Evolutionary conservation across 495 filamentous ascomycete species (phyloP).

Genomic region (Evernia prunastri): DNA sequence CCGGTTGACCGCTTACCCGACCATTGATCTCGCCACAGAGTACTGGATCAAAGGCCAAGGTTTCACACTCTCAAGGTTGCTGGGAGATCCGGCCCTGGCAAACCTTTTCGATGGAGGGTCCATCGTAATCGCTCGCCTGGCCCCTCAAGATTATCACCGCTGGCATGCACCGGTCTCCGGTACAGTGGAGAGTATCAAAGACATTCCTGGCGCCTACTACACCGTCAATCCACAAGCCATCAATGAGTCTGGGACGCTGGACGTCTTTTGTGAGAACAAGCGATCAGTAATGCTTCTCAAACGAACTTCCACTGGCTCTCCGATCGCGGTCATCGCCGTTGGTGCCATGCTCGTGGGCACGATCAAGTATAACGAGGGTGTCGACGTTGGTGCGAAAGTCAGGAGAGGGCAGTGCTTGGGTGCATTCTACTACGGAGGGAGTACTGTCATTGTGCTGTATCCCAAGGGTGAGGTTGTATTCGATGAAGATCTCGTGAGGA

Average conservation of each 20-base stretch:
- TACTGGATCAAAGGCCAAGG: constrained; percentile 43
- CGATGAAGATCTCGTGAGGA: constrained; percentile 35
- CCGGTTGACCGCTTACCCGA: constrained; percentile 34
- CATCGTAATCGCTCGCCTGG: constrained; percentile 38
- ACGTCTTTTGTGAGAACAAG: constrained; percentile 42
- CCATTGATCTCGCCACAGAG: constrained; percentile 33
- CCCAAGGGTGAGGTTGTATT: constrained; percentile 34
- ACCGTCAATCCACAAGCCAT: constrained; percentile 44
- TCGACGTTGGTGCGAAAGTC: constrained; percentile 29
- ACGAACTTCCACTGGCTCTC: constrained; percentile 30
- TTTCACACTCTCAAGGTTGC: constrained; percentile 38
- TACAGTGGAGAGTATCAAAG: constrained; percentile 29
- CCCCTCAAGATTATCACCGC: constrained; percentile 44
- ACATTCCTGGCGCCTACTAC: constrained; percentile 33
- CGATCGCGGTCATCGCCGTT: constrained; percentile 36
- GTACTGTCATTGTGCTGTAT: constrained; percentile 38
- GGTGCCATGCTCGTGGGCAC: constrained; percentile 41
- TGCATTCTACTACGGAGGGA: constrained; percentile 39
- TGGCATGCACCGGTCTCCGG: constrained; percentile 42
- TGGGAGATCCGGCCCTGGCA: constrained; percentile 33
- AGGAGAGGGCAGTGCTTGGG: constrained; percentile 40
- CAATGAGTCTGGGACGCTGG: constrained; percentile 37
- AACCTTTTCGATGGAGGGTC: constrained; percentile 35
- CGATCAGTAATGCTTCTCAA: constrained; percentile 36
- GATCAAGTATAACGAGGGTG: constrained; percentile 36